Base-by-base conservation (phyloP, 2,329 filamentous ascomycete species). In the Diatrype stigma region DNA sequence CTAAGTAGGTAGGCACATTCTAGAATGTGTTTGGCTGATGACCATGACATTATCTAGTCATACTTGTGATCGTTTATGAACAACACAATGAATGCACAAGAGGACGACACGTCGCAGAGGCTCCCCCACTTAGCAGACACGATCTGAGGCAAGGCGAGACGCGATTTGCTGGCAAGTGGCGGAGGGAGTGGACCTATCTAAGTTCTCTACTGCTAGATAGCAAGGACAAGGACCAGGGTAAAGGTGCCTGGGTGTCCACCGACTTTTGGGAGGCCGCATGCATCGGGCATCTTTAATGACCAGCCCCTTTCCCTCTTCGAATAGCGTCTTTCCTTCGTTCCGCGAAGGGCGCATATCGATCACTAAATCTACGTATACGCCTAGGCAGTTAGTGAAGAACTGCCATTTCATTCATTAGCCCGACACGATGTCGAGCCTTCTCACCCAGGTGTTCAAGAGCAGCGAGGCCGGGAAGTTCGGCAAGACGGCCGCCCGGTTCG, bases 231-330 rank as follows among this genome's bases (percentile, higher is more conserved):
- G n/a, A n/a, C n/a, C n/a, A n/a, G n/a, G n/a, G n/a, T n/a, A n/a
- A n/a, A n/a, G n/a, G n/a, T n/a, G n/a, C n/a, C n/a, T n/a, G n/a
- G n/a, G 37, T 47, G 46, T 22, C 46, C 46, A 47, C 46, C 46
- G 46, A 47, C 46, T 47, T 40, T 47, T 38, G 34, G 17, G 30
- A 37, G 34, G 34, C 34, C 30, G n/a, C 46, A 28, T n/a, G 17
- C 32, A 38, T 38, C 26, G 21, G 32, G n/a, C 21, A 23, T 26
- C 23, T 19, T 38, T 38, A 28, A 16, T 40, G 6, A 22, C 11
- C 16, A 40, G 19, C 44, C 28, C 28, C 44, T 40, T 38, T 47
- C 19, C 22, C 35, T 32, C 17, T 12, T 28, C 34, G 23, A 6
- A n/a, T 35, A n/a, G 34, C 16, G 46, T 34, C 21, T 47, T 30